Base-by-base conservation (phyloP, 2,329 filamentous ascomycete genomes). In the Leptographium flavum region DNA sequence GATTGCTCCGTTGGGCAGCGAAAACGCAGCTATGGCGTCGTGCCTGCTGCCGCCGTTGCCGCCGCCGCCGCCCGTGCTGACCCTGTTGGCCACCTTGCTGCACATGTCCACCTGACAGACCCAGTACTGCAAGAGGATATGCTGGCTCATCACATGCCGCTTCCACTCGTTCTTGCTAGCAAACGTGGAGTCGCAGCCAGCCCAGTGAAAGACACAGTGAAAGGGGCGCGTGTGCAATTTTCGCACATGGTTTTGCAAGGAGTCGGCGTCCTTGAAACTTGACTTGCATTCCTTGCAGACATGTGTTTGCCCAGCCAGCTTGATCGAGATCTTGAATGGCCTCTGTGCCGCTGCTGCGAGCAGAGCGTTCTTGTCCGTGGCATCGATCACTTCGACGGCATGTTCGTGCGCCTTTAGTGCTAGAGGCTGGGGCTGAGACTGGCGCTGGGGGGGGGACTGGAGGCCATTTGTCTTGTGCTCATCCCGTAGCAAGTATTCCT, bases 91-190 rank as follows among this genome's bases (percentile, higher is more conserved):
- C 49, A 60, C 39, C 55, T 58, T 22, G 56, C 57, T 62, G 58
- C 78, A 82, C 11, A 61, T 56, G 47, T 76, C 81, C 28, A 82
- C 67, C 52, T 81, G 74, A 64, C 90, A 96, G 45, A 83, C 71
- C 76, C 81, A 95, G 62, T 80, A 84, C 42, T 75, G 68, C 4
- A 87, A 68, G 45, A 81, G 74, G 28, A 95, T 70, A 57, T 96
- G 90, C 57, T 94, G 84, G 0, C 82, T 84, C 33, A 71, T 68
- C 54, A 92, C 78, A 57, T 96, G 90, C 0, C 90, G 78, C 61
- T 95, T 95, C 90, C 90, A 95, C 60, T 95, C 88, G 58, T 95
- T 94, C 64, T 94, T 95, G 53, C 74, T 81, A 2, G 74, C 73
- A 56, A 94, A 94, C 0, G 73, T 79, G 2, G 79, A 76, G 1